Evolutionary conservation across 1,284 basidiomycete genomes (phyloP).

Genomic region (Microstroma glucosiphilum): DNA sequence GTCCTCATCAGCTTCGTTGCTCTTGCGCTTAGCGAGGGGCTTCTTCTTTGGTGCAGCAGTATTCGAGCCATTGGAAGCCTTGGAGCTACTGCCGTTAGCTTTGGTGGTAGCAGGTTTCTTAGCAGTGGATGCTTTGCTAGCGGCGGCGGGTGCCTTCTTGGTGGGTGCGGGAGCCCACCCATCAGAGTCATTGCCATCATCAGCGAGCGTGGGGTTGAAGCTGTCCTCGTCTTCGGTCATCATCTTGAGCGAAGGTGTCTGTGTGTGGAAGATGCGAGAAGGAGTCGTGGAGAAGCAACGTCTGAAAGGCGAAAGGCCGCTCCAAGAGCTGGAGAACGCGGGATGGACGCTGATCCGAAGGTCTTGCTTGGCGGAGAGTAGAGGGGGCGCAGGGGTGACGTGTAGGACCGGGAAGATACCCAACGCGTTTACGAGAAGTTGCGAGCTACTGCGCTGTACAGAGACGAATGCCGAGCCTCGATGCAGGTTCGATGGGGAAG

Average conservation of each 20-base stretch:
- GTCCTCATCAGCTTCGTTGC: conserved; percentile 45
- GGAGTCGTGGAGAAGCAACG: too few relatives aligned
- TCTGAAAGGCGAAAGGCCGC: too few relatives aligned
- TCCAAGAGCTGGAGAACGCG: too few relatives aligned
- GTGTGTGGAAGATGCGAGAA: too few relatives aligned
- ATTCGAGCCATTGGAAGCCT: neutral
- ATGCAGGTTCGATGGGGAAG: too few relatives aligned
- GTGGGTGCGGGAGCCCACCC: neutral
- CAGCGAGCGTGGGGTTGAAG: neutral
- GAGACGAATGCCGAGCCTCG: neutral
- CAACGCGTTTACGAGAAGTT: neutral
- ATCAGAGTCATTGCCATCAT: conserved; percentile 1
- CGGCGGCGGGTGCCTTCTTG: neutral
- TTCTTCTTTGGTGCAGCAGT: conserved; percentile 45
- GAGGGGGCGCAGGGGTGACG: too few relatives aligned
- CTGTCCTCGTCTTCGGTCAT: conserved; percentile 2
- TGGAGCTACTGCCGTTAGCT: neutral
- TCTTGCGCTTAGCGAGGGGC: conserved; percentile 61
- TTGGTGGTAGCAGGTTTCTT: neutral
- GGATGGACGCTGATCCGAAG: too few relatives aligned
- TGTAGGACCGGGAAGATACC: neutral
- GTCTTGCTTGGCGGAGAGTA: too few relatives aligned
- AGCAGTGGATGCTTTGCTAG: neutral
- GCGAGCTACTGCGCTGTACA: neutral
- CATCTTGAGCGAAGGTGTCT: neutral